Evolutionary conservation across 2,329 filamentous ascomycete species (phyloP).

Genomic region (Monilinia laxa): DNA sequence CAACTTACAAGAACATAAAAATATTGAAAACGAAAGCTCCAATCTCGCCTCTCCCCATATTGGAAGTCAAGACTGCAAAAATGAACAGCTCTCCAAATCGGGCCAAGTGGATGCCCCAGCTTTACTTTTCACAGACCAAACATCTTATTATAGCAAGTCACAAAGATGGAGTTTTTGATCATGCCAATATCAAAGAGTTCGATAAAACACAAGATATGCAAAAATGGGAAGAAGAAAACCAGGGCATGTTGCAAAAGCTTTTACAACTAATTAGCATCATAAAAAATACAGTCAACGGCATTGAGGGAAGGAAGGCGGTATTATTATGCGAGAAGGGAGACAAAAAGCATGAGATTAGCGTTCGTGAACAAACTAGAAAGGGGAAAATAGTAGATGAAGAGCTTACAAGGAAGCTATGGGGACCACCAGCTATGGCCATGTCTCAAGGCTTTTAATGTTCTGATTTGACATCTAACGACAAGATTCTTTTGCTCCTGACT

Average conservation of each 20-base stretch:
- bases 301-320: slow-evolving; percentile 27
- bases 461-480: neutral
- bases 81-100: slow-evolving; percentile 3
- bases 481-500: neutral
- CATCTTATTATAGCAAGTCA: slow-evolving; percentile 30
- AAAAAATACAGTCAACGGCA: slow-evolving; percentile 23
- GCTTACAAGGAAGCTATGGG: neutral
- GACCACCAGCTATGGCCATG: neutral
- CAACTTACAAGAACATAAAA: slow-evolving; percentile 18
- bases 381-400: neutral
- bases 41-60: slow-evolving; percentile 25
- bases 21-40: slow-evolving; percentile 25
- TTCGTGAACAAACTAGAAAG: neutral
- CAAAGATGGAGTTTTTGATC: slow-evolving; percentile 26
- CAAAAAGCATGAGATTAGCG: neutral
- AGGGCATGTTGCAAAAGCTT: slow-evolving; percentile 24
- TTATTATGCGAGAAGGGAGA: slow-evolving; percentile 19
- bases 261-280: slow-evolving; percentile 28
- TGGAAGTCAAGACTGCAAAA: slow-evolving; percentile 33
- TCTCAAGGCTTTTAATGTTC: neutral
- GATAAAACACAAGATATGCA: slow-evolving; percentile 12
- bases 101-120: slow-evolving; percentile 29
- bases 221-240: slow-evolving; percentile 24
- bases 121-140: slow-evolving; percentile 35
- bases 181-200: slow-evolving; percentile 20